Percentiles rank a stretch among this genome's conserved stretches.
These are phyloP conservation scores for Astrephomene gubernaculifera DNA, from an alignment of 139 green algal species.

Conservation along the genomic window DNA sequence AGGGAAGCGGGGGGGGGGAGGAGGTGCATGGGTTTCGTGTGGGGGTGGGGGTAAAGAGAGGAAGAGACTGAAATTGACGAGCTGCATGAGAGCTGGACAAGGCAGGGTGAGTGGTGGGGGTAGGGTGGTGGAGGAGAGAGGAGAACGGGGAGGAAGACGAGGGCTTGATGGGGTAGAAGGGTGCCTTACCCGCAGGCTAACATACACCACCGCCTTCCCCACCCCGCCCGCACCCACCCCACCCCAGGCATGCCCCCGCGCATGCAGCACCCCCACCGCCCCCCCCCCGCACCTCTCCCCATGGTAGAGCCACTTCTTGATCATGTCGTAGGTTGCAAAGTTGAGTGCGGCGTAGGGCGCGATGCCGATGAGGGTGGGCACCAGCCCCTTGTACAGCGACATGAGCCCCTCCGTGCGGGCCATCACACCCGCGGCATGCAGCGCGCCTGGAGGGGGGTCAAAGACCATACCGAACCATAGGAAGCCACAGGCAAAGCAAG, in stretches of 20 bases:
- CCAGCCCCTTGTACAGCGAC: conserved; percentile 87
- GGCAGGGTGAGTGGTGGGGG: no score
- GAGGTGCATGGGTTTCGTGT: no score
- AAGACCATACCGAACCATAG: not conserved
- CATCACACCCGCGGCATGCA: conserved; percentile 66
- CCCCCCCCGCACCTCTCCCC: conserved; percentile 58
- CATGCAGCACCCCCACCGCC: no score
- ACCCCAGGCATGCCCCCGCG: not conserved
- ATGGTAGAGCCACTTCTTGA: conserved; percentile 82
- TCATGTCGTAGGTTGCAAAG: conserved; percentile 94
- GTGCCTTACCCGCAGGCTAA: no score
- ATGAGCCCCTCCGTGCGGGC: conserved; percentile 71
- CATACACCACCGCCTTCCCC: not conserved
- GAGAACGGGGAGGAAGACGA: no score
- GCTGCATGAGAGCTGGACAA: no score
- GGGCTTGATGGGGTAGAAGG: no score
- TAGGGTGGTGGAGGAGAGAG: no score
- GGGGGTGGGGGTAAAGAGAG: no score
- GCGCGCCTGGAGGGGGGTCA: conserved; percentile 64
- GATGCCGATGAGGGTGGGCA: conserved; percentile 94
- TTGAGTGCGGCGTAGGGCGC: conserved; percentile 97
- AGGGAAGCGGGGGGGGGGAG: not conserved
- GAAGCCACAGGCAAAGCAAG: not conserved
- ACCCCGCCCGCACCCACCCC: not conserved
- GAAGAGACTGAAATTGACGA: no score